Conservation (phyloP, 2,329 filamentous ascomycete genomes). For the Dryadomyces sulphureus region DNA sequence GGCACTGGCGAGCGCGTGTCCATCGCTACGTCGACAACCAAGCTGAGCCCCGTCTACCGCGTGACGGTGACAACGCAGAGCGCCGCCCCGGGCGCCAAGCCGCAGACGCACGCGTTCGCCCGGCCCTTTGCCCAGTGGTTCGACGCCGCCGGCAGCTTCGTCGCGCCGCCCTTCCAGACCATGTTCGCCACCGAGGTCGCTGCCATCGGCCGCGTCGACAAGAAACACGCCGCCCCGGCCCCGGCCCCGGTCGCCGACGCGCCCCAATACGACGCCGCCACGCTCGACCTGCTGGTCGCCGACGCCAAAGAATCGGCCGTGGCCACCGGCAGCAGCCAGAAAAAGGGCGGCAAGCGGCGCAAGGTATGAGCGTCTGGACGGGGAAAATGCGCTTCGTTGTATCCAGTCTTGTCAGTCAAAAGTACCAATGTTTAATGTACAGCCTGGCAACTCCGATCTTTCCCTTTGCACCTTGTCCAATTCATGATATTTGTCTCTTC, state of each 20-base stretch:
- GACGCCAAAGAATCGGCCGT: slow-evolving; percentile 14
- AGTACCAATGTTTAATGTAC: too few relatives aligned
- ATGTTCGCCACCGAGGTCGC: slow-evolving; percentile 57
- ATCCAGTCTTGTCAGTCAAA: too few relatives aligned
- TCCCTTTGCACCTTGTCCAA: too few relatives aligned
- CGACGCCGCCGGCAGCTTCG: slow-evolving; percentile 55
- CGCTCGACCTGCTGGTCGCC: slow-evolving; percentile 31
- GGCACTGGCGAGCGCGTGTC: slow-evolving; percentile 49
- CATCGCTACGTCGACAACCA: slow-evolving; percentile 58
- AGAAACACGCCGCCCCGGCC: slow-evolving; percentile 32
- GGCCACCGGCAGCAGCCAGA: slow-evolving; percentile 13
- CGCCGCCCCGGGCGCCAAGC: slow-evolving; percentile 10
- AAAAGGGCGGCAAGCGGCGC: slow-evolving; percentile 30
- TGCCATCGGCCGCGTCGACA: slow-evolving; percentile 50
- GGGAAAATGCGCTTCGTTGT: too few relatives aligned
- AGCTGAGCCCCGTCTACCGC: slow-evolving; percentile 70
- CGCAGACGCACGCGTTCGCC: slow-evolving; percentile 33
- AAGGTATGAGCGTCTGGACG: slow-evolving; percentile 23
- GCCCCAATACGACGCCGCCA: slow-evolving; percentile 23
- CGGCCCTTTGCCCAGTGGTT: slow-evolving; percentile 65
- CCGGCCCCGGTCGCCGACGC: slow-evolving; percentile 22
- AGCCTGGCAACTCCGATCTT: too few relatives aligned
- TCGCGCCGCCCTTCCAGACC: slow-evolving; percentile 63
- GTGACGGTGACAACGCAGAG: slow-evolving; percentile 40
- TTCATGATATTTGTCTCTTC: too few relatives aligned